phyloP scores from a whole-genome alignment of 208 protist genomes.

The Polymyxa betae region DNA sequence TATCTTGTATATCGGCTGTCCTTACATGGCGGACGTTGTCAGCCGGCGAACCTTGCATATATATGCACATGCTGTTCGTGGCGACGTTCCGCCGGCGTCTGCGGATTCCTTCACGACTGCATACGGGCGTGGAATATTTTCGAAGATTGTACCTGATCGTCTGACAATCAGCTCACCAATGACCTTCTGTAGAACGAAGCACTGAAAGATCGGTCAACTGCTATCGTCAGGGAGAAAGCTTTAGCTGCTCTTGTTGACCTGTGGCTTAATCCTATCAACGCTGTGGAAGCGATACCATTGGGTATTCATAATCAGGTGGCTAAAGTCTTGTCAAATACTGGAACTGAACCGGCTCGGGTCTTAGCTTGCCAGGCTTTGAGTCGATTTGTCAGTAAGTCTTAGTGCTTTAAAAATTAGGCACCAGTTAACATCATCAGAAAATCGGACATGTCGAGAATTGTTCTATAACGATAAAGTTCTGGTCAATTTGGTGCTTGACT shows the following conservation, averaged over 20 bases:
- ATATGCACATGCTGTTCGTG: not conserved
- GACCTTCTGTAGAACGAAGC: not conserved
- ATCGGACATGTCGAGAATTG: not conserved
- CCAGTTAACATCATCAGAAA: not conserved
- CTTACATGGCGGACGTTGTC: no score
- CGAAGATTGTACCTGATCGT: not conserved
- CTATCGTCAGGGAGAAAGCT: not conserved
- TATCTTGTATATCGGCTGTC: no score
- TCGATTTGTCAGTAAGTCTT: not conserved
- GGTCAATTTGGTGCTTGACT: slow-evolving; percentile 38
- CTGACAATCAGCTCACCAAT: not conserved
- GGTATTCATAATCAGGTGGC: not conserved
- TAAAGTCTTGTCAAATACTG: not conserved
- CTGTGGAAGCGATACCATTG: not conserved
- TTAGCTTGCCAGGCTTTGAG: not conserved
- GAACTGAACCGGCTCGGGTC: not conserved
- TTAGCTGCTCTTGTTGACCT: slow-evolving; percentile 9
- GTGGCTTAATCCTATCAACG: slow-evolving; percentile 39
- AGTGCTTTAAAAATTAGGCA: not conserved
- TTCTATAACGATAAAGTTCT: not conserved
- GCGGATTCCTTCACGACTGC: slow-evolving; percentile 23
- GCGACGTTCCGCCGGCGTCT: not conserved
- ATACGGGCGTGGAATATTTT: slow-evolving; percentile 10
- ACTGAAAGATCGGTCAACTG: not conserved
- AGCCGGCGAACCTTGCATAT: not conserved